Conservation (phyloP, 2,329 filamentous ascomycete species). For the Paecilomyces niveus region DNA sequence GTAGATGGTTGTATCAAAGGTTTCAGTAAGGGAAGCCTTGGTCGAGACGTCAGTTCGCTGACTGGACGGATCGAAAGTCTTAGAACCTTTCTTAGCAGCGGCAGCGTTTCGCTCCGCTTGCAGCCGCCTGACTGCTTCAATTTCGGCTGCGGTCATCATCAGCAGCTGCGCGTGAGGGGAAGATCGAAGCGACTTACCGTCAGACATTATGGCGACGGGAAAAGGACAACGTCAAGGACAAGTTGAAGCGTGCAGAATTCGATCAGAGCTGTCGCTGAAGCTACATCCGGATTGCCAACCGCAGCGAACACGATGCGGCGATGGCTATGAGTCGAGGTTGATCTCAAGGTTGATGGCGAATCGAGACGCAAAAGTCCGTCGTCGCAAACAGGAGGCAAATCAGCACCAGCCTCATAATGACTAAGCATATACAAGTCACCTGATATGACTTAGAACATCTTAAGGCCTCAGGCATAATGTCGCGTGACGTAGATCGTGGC, state of each 20-base stretch:
- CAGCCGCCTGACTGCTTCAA: slow-evolving; percentile 78
- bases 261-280: slow-evolving; percentile 18
- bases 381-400: not conserved
- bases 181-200: slow-evolving; percentile 27
- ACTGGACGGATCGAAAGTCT: slow-evolving; percentile 67
- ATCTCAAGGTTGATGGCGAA: not conserved
- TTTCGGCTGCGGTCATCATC: slow-evolving; percentile 54
- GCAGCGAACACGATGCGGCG: slow-evolving; percentile 21
- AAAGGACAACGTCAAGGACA: slow-evolving; percentile 15
- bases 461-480: not conserved
- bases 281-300: slow-evolving; percentile 30
- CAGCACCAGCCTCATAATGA: not conserved
- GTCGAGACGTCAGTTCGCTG: slow-evolving; percentile 78
- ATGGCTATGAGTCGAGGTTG: slow-evolving; percentile 5
- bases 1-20: slow-evolving; percentile 81
- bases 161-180: slow-evolving; percentile 12
- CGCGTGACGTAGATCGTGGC: not conserved
- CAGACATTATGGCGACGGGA: slow-evolving; percentile 33
- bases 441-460: not conserved
- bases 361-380: not conserved
- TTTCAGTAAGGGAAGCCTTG: slow-evolving; percentile 84
- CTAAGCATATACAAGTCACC: not conserved
- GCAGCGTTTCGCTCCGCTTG: slow-evolving; percentile 88
- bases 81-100: slow-evolving; percentile 71
- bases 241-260: slow-evolving; percentile 18